phyloP scores from a whole-genome alignment of 208 protist genomes.

The Endotrypanum monterogeii region DNA sequence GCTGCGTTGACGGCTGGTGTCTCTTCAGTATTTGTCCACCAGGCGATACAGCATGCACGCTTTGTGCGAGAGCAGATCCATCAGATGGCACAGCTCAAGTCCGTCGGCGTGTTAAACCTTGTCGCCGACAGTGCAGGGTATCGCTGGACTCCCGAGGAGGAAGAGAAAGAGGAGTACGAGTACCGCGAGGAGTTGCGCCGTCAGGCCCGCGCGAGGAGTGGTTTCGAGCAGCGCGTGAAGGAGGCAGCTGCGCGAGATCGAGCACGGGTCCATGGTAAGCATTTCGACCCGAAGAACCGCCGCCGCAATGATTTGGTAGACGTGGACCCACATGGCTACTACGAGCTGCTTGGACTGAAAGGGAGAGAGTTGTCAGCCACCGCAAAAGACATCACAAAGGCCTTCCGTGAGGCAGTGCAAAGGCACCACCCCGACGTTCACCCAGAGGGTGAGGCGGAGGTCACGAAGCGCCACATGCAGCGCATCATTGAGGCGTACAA shows the following conservation, averaged over 20 bases:
- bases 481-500: conserved; percentile 85
- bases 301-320: conserved; percentile 78
- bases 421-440: conserved; percentile 83
- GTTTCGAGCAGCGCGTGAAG: conserved; percentile 86
- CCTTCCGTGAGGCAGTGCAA: conserved; percentile 71
- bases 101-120: conserved; percentile 75
- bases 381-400: conserved; percentile 80
- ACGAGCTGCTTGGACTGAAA: conserved; percentile 76
- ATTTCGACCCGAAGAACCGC: conserved; percentile 70
- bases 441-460: conserved; percentile 40
- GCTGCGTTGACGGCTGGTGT: conserved; percentile 55
- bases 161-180: conserved; percentile 88
- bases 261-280: conserved; percentile 45
- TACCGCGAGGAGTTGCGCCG: conserved; percentile 87
- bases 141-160: conserved; percentile 81
- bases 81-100: conserved; percentile 73
- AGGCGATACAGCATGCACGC: conserved; percentile 31
- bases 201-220: conserved; percentile 57
- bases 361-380: conserved; percentile 77
- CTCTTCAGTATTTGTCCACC: conserved; percentile 34
- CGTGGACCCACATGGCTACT: conserved; percentile 88
- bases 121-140: conserved; percentile 81
- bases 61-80: conserved; percentile 52
- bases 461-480: conserved; percentile 75
- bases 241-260: conserved; percentile 76